A percentile compares a stretch with the other conserved stretches of the same genome.
Evolutionary conservation across 2,329 filamentous ascomycete species (phyloP).

Genomic region (Neoscytalidium dimidiatum): DNA sequence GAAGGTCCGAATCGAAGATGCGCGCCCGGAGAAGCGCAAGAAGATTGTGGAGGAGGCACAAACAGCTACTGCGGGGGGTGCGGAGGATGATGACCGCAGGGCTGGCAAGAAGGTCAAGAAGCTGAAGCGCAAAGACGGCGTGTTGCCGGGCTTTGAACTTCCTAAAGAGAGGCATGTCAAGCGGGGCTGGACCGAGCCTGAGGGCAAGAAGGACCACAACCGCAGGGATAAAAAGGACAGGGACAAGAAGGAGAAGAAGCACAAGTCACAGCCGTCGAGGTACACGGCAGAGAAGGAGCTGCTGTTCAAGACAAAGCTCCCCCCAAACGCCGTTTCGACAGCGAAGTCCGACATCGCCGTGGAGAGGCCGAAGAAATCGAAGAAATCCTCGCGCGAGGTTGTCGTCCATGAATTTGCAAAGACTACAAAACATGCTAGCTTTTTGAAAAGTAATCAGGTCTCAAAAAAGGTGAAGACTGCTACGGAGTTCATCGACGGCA

Average conservation of each 20-base stretch:
- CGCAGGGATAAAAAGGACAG: constrained; percentile 53
- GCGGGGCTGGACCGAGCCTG: constrained; percentile 81
- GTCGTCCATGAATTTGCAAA: constrained; percentile 89
- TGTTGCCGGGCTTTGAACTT: constrained; percentile 70
- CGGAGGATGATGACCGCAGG: constrained; percentile 53
- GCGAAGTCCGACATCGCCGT: constrained; percentile 30
- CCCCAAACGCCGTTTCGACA: constrained; percentile 54
- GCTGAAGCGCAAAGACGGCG: constrained; percentile 52
- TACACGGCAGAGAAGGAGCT: constrained; percentile 81
- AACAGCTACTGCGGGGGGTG: constrained; percentile 36
- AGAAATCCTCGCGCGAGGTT: constrained; percentile 51
- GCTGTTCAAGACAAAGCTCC: constrained; percentile 78
- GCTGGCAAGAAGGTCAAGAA: constrained; percentile 47
- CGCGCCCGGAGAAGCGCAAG: constrained; percentile 63
- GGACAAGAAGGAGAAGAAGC: constrained; percentile 55
- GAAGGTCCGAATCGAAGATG: constrained; percentile 83
- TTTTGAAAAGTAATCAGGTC: constrained; percentile 64
- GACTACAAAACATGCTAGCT: constrained; percentile 78
- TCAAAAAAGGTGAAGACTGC: constrained; percentile 49
- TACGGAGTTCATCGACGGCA: constrained; percentile 74
- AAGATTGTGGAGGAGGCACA: constrained; percentile 36
- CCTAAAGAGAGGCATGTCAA: constrained; percentile 77
- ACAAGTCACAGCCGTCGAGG: constrained; percentile 68
- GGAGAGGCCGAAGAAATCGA: constrained; percentile 51
- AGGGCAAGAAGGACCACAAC: constrained; percentile 45